A percentile compares a stretch with the other conserved stretches of the same genome.
These are phyloP conservation scores for Backusella morwellensis DNA, from an alignment of 192 early-diverging fungal genomes.

Conservation along the genomic window DNA sequence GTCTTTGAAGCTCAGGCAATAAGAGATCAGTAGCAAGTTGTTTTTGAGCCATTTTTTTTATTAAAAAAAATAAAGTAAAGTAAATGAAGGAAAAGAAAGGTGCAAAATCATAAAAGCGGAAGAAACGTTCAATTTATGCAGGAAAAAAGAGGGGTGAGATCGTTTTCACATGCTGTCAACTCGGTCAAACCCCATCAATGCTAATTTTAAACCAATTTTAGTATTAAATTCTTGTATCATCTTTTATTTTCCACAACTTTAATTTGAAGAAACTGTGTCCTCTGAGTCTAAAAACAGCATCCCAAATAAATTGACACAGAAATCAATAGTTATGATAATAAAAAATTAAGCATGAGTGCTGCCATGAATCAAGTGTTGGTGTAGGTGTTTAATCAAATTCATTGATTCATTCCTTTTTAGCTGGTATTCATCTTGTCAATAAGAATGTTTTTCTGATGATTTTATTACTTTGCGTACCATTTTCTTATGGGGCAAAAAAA, in stretches of 20 bases:
- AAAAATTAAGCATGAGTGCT: no score
- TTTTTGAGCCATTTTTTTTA: background rate
- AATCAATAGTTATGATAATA: no score
- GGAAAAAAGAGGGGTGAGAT: background rate
- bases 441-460: no score
- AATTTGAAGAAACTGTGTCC: background rate
- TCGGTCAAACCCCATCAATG: background rate
- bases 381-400: no score
- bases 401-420: no score
- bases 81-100: background rate
- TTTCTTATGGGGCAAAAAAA: no score
- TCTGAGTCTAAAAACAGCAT: background rate
- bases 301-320: background rate
- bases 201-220: background rate
- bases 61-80: background rate
- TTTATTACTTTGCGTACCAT: no score
- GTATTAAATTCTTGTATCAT: background rate
- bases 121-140: background rate
- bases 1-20: conserved; percentile 22
- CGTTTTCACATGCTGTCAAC: conserved; percentile 1
- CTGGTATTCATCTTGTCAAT: no score
- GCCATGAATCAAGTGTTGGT: no score
- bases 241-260: background rate
- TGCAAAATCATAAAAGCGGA: background rate
- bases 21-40: conserved; percentile 18